Evolutionary conservation across 2,329 filamentous ascomycete genomes (phyloP).

Genomic region (Penicillium polonicum): DNA sequence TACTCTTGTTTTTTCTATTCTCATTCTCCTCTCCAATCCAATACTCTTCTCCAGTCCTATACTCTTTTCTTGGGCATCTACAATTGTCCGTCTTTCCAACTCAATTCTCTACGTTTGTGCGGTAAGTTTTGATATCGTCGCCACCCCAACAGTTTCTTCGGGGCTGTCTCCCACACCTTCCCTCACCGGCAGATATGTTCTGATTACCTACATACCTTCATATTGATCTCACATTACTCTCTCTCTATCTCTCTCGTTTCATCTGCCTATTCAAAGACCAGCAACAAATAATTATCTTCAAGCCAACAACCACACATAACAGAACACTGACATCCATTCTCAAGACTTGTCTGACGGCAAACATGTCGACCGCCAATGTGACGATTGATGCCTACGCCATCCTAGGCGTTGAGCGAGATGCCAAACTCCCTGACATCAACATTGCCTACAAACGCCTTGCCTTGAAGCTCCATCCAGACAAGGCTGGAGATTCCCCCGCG

Average conservation of each 20-base stretch:
- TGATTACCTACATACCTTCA: background rate
- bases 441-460: constrained; percentile 37
- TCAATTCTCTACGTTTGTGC: background rate
- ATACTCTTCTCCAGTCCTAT: background rate
- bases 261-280: background rate
- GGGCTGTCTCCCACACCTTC: constrained; percentile 1
- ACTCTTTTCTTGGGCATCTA: background rate
- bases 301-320: background rate
- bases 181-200: background rate
- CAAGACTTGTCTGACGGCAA: background rate
- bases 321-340: background rate
- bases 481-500: constrained; percentile 19
- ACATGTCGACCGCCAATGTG: constrained; percentile 5
- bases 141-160: background rate
- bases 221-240: background rate
- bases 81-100: background rate
- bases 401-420: constrained; percentile 27
- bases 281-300: background rate
- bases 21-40: background rate
- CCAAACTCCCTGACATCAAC: constrained; percentile 35
- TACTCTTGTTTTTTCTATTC: background rate
- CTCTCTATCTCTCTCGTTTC: background rate
- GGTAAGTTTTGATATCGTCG: background rate
- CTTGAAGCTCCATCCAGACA: constrained; percentile 38
- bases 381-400: constrained; percentile 28